These are phyloP conservation scores for Senecio squalidus DNA, from an alignment of 140 eudicot species.

Conservation along the genomic window DNA sequence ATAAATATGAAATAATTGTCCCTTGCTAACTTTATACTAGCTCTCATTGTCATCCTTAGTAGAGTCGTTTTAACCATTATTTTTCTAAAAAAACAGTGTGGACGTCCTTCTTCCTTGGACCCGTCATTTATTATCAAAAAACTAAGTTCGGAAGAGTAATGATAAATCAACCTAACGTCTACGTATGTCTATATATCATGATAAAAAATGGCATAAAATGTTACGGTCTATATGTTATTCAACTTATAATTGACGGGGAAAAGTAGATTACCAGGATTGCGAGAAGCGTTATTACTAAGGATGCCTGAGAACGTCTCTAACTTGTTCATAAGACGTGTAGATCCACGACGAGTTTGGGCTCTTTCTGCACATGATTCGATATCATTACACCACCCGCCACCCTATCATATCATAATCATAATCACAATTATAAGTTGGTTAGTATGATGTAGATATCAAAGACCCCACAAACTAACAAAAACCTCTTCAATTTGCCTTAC, in stretches of 20 bases:
- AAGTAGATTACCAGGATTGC: constrained; percentile 62
- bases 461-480: constrained; percentile 29
- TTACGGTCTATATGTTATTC: no score
- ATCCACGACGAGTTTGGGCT: constrained; percentile 79
- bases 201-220: no score
- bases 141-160: no score
- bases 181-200: no score
- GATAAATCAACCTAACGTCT: no score
- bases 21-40: neutral
- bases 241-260: neutral
- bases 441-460: constrained; percentile 3
- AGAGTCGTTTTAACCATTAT: neutral
- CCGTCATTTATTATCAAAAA: neutral
- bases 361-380: constrained; percentile 68
- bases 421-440: neutral
- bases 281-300: constrained; percentile 69
- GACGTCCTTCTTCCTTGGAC: neutral
- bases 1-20: neutral
- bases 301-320: constrained; percentile 67
- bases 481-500: neutral
- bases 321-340: constrained; percentile 71
- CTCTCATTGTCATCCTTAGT: constrained; percentile 1
- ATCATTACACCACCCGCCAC: constrained; percentile 99
- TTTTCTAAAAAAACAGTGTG: neutral
- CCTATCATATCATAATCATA: constrained; percentile 49